Conservation (phyloP, 2,329 filamentous ascomycete species). For the Microcyclospora tardicrescens region DNA sequence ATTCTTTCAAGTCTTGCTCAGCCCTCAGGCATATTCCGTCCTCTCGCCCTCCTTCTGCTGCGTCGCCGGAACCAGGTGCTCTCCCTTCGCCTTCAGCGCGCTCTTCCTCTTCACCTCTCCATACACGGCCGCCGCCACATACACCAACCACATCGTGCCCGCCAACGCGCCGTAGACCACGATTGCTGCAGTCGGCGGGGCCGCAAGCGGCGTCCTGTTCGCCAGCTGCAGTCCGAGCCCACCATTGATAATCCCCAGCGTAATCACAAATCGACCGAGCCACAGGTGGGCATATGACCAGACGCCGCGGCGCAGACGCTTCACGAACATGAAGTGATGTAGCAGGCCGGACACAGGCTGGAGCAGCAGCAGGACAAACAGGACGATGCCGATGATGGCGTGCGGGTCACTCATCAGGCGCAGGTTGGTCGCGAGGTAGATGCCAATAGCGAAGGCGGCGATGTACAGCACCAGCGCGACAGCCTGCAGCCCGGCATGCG, state of each 20-base stretch:
- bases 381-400: conserved; percentile 41
- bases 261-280: conserved; percentile 39
- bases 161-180: conserved; percentile 41
- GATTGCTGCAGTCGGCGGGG: conserved; percentile 21
- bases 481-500: conserved; percentile 37
- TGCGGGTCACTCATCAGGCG: conserved; percentile 30
- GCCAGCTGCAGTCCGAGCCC: conserved; percentile 41
- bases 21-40: no score
- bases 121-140: conserved; percentile 20
- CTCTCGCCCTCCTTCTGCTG: no score
- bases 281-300: conserved; percentile 42
- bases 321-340: conserved; percentile 41
- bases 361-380: conserved; percentile 41
- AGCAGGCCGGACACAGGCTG: conserved; percentile 41
- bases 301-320: conserved; percentile 31
- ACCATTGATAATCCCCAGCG: conserved; percentile 44
- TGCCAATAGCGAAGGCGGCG: conserved; percentile 39
- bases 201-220: conserved; percentile 22
- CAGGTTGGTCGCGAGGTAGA: conserved; percentile 29
- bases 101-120: conserved; percentile 9
- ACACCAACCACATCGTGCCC: conserved; percentile 34
- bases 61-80: not conserved
- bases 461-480: conserved; percentile 37
- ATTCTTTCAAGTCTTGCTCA: no score
- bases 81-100: conserved; percentile 3